These are phyloP conservation scores for Knoxdaviesia capensis DNA, from an alignment of 2,329 filamentous ascomycete genomes.

Conservation along the genomic window DNA sequence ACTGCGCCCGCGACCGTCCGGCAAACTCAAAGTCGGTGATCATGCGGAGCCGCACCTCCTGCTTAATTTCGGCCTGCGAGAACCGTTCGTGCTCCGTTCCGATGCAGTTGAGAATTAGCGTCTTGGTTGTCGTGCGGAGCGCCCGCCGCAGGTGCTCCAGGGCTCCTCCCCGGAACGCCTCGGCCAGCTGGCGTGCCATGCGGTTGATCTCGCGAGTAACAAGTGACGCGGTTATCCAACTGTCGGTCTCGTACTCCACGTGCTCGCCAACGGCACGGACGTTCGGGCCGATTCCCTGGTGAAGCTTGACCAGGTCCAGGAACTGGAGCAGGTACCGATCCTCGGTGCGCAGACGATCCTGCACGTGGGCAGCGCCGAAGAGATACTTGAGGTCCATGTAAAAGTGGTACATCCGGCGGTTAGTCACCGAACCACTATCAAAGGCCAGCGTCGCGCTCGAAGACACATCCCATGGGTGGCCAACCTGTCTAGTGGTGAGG, in stretches of 20 bases:
- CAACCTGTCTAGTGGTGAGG: conserved; percentile 85
- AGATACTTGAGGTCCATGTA: conserved; percentile 88
- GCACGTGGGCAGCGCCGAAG: conserved; percentile 72
- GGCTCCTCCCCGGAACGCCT: conserved; percentile 56
- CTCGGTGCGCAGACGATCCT: conserved; percentile 64
- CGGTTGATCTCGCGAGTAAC: conserved; percentile 91
- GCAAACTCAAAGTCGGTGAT: conserved; percentile 69
- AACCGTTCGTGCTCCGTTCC: conserved; percentile 80
- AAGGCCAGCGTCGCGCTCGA: conserved; percentile 76
- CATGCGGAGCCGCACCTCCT: conserved; percentile 65
- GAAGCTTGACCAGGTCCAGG: conserved; percentile 82
- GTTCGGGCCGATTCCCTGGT: conserved; percentile 94
- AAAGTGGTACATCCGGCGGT: conserved; percentile 92
- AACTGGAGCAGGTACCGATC: conserved; percentile 84
- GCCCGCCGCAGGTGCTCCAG: conserved; percentile 45
- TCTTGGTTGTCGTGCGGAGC: conserved; percentile 56
- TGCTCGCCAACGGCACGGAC: conserved; percentile 79
- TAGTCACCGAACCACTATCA: conserved; percentile 85
- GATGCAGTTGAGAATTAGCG: conserved; percentile 73
- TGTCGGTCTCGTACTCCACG: conserved; percentile 94
- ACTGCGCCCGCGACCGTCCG: conserved; percentile 22
- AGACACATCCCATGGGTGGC: conserved; percentile 76
- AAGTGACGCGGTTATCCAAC: conserved; percentile 90
- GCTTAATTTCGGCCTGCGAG: conserved; percentile 69
- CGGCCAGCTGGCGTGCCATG: conserved; percentile 70